Evolutionary conservation across 2,329 filamentous ascomycete genomes (phyloP).

Genomic region (Aspergillus sclerotialis): DNA sequence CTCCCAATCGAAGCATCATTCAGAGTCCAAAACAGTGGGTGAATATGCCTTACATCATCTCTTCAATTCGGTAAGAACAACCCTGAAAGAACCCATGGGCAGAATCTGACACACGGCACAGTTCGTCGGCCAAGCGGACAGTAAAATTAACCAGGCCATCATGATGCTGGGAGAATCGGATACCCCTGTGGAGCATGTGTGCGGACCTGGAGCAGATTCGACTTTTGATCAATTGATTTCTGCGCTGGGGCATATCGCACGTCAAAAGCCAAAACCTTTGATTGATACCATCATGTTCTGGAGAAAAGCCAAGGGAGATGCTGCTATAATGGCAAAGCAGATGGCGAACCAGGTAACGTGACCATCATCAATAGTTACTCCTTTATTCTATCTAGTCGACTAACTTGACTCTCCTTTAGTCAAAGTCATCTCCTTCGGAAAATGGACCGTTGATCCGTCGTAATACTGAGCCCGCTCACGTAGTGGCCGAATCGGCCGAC

Average conservation of each 20-base stretch:
- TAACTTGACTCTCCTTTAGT: too few relatives aligned
- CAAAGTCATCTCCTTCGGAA: constrained; percentile 31
- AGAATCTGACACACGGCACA: constrained; percentile 34
- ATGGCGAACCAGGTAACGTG: constrained; percentile 25
- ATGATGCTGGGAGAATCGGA: constrained; percentile 72
- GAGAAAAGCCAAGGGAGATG: constrained; percentile 92
- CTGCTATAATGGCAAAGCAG: constrained; percentile 61
- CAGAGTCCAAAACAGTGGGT: constrained; percentile 86
- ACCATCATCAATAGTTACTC: background rate
- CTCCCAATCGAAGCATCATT: constrained; percentile 64
- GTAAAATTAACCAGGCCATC: constrained; percentile 86
- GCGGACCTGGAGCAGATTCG: constrained; percentile 79
- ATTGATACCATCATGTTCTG: constrained; percentile 98
- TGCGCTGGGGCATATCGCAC: constrained; percentile 88
- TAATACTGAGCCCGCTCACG: constrained; percentile 65
- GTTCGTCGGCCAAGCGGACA: constrained; percentile 95
- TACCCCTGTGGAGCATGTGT: constrained; percentile 79
- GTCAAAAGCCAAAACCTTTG: constrained; percentile 85
- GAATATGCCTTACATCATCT: constrained; percentile 96
- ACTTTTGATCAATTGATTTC: constrained; percentile 91
- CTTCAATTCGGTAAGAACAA: constrained; percentile 69
- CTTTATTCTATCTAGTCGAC: too few relatives aligned
- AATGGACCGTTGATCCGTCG: constrained; percentile 52
- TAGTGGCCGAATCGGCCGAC: constrained; percentile 25
- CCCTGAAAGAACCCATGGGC: background rate